Conservation (phyloP, 805 yeast species). For the Wickerhamiella occidentalis region DNA sequence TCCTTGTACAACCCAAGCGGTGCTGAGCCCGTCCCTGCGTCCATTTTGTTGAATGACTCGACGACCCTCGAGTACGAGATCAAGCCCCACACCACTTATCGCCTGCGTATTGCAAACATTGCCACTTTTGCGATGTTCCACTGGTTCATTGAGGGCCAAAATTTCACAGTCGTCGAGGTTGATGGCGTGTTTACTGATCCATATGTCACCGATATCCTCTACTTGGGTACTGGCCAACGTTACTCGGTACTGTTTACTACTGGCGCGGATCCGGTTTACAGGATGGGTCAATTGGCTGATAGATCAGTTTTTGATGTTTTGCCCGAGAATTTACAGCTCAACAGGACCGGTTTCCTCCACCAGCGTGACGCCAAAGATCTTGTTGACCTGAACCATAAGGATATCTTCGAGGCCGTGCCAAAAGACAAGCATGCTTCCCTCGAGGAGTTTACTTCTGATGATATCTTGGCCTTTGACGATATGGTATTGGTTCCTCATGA, state of each 20-base stretch:
- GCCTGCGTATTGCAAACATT: constrained; percentile 65
- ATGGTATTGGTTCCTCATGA: constrained; percentile 56
- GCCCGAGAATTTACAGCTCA: constrained; percentile 53
- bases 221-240: constrained; percentile 85
- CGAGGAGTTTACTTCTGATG: constrained; percentile 31
- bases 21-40: constrained; percentile 92
- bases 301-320: constrained; percentile 65
- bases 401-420: constrained; percentile 39
- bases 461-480: constrained; percentile 54
- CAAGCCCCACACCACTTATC: constrained; percentile 77
- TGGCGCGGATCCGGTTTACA: constrained; percentile 58
- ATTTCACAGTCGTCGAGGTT: constrained; percentile 73
- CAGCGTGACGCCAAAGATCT: constrained; percentile 14
- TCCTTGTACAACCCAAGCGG: constrained; percentile 83
- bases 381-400: constrained; percentile 38
- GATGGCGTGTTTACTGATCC: constrained; percentile 84
- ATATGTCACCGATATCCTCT: constrained; percentile 54
- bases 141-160: constrained; percentile 79
- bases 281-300: constrained; percentile 75
- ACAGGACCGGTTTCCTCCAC: constrained; percentile 55
- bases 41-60: constrained; percentile 69
- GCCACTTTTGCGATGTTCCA: constrained; percentile 91
- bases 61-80: constrained; percentile 44
- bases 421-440: constrained; percentile 14
- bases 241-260: constrained; percentile 70